phyloP scores from a whole-genome alignment of 2,329 filamentous ascomycete species.

The Hymenoscyphus scutula region DNA sequence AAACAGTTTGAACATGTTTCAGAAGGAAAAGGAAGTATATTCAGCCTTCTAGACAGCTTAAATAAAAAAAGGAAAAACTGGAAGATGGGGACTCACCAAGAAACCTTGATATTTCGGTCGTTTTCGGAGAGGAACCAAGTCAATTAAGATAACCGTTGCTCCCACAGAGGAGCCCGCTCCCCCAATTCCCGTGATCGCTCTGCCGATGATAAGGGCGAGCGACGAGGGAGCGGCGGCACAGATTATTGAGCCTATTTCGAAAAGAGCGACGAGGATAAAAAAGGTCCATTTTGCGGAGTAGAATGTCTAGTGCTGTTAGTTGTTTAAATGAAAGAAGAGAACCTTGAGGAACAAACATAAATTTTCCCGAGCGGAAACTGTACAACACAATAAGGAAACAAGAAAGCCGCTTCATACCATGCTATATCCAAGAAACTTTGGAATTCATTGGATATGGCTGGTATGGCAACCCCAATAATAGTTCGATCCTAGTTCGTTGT shows the following conservation, averaged over 20 bases:
- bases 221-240: slow-evolving; percentile 37
- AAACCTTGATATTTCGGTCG: slow-evolving; percentile 32
- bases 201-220: slow-evolving; percentile 37
- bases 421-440: not conserved
- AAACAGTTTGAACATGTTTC: too few relatives aligned
- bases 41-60: too few relatives aligned
- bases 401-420: not conserved
- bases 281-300: slow-evolving; percentile 34
- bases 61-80: too few relatives aligned
- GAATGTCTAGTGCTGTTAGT: slow-evolving; percentile 32
- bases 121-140: slow-evolving; percentile 29
- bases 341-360: slow-evolving; percentile 23
- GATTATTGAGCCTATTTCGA: slow-evolving; percentile 37
- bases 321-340: too few relatives aligned
- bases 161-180: slow-evolving; percentile 36
- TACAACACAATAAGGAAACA: not conserved
- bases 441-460: not conserved
- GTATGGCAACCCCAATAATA: not conserved
- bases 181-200: slow-evolving; percentile 37
- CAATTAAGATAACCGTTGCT: slow-evolving; percentile 34
- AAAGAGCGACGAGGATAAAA: slow-evolving; percentile 32
- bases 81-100: slow-evolving; percentile 23
- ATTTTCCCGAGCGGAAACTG: slow-evolving; percentile 33
- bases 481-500: not conserved
- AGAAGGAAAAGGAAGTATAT: too few relatives aligned